phyloP scores from a whole-genome alignment of 768 basidiomycete genomes.

The Termitomyces sp. region DNA sequence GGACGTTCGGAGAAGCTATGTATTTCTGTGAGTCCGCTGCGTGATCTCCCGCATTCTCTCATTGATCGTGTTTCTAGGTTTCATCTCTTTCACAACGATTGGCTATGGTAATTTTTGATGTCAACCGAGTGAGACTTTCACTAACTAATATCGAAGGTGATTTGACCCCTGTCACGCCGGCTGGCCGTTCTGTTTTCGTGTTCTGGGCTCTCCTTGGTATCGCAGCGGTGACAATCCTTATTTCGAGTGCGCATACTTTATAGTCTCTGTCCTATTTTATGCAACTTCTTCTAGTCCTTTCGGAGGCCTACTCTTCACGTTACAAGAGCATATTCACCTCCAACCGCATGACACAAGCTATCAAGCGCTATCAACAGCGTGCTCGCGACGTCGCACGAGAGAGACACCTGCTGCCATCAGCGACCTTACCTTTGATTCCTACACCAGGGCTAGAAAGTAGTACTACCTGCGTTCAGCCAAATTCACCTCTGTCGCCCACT shows the following conservation, averaged over 20 bases:
- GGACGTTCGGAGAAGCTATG: conserved; percentile 59
- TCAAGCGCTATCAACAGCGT: conserved; percentile 37
- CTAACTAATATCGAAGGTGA: conserved; percentile 41
- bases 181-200: conserved; percentile 74
- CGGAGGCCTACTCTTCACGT: conserved; percentile 63
- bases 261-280: background rate
- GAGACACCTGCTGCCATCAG: background rate
- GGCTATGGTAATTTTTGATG: conserved; percentile 47
- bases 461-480: conserved; percentile 7
- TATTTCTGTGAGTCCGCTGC: conserved; percentile 62
- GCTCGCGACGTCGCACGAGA: background rate
- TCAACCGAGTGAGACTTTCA: background rate
- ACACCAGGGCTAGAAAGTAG: conserved; percentile 2
- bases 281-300: conserved; percentile 40
- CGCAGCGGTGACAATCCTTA: conserved; percentile 69
- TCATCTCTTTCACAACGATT: conserved; percentile 70
- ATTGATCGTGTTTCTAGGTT: conserved; percentile 40
- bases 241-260: conserved; percentile 50
- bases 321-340: conserved; percentile 57
- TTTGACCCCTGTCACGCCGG: conserved; percentile 54
- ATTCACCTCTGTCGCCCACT: background rate
- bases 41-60: background rate
- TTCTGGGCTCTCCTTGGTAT: conserved; percentile 79
- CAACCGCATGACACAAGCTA: conserved; percentile 39
- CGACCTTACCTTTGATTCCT: background rate